Evolutionary conservation across 768 basidiomycete species (phyloP).

Genomic region (Trametes cinnabarina): DNA sequence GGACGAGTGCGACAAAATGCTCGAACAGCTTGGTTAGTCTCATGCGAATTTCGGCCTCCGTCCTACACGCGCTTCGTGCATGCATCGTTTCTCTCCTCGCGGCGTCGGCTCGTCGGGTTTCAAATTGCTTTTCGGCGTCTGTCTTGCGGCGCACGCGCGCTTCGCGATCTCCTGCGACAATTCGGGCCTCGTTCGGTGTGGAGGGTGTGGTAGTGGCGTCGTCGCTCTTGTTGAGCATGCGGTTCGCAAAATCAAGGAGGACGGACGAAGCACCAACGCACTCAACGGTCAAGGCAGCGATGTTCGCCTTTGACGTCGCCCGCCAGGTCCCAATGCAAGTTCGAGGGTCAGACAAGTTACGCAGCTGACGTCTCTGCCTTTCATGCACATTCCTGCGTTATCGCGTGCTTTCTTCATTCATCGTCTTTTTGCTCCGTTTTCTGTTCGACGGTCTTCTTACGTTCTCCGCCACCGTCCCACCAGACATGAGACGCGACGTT

Average conservation of each 20-base stretch:
- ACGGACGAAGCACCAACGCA: conserved; percentile 18
- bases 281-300: conserved; percentile 12
- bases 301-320: conserved; percentile 10
- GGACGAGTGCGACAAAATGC: conserved; percentile 99
- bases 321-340: conserved; percentile 16
- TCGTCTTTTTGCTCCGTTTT: conserved; percentile 21
- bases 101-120: conserved; percentile 25
- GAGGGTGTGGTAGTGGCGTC: conserved; percentile 18
- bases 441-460: conserved; percentile 27
- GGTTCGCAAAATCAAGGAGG: conserved; percentile 4
- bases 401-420: conserved; percentile 15
- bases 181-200: conserved; percentile 22
- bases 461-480: conserved; percentile 56
- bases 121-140: conserved; percentile 31
- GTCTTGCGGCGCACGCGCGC: conserved; percentile 37
- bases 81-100: conserved; percentile 51
- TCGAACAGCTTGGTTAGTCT: conserved; percentile 99
- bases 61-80: conserved; percentile 37
- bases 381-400: conserved; percentile 15
- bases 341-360: conserved; percentile 3
- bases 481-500: conserved; percentile 99
- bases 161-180: conserved; percentile 25
- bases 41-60: conserved; percentile 73
- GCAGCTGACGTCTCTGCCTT: conserved; percentile 1
- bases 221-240: conserved; percentile 18